These are phyloP conservation scores for Cordyceps fumosorosea DNA, from an alignment of 2,329 filamentous ascomycete species.

Conservation along the genomic window DNA sequence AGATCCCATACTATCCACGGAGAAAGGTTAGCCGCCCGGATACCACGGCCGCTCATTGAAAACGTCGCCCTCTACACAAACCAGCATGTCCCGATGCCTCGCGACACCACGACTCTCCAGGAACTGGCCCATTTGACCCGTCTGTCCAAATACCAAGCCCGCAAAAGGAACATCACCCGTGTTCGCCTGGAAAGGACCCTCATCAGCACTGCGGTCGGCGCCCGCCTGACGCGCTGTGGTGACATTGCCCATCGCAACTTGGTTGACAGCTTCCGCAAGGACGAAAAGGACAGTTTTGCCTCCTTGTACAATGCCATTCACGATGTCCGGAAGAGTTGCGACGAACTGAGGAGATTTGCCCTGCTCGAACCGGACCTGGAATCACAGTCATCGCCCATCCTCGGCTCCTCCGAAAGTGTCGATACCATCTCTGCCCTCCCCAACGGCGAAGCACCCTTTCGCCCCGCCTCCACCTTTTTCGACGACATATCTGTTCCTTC, in stretches of 20 bases:
- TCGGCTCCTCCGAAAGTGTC: conserved; percentile 42
- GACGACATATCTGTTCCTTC: conserved; percentile 69
- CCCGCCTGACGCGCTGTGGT: conserved; percentile 66
- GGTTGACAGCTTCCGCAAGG: conserved; percentile 69
- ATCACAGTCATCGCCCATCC: conserved; percentile 36
- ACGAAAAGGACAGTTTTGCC: conserved; percentile 73
- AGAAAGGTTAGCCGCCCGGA: conserved; percentile 2
- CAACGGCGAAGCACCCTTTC: conserved; percentile 24
- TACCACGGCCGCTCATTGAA: conserved; percentile 47
- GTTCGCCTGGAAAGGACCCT: conserved; percentile 68
- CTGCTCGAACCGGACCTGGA: conserved; percentile 68
- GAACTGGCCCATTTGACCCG: conserved; percentile 74
- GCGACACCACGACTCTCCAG: conserved; percentile 63
- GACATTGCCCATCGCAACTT: conserved; percentile 69
- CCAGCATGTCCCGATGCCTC: conserved; percentile 51
- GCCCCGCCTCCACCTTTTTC: conserved; percentile 48
- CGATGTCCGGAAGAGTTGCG: conserved; percentile 71
- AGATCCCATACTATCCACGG: conserved; percentile 6
- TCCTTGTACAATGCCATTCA: conserved; percentile 70
- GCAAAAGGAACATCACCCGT: conserved; percentile 67
- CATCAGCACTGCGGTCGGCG: conserved; percentile 67
- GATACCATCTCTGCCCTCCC: conserved; percentile 40
- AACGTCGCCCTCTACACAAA: conserved; percentile 63
- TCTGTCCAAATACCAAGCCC: conserved; percentile 73
- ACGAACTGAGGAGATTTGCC: conserved; percentile 64